Base-by-base conservation (phyloP, 2,329 filamentous ascomycete species). In the Pseudovirgaria hyperparasitica region DNA sequence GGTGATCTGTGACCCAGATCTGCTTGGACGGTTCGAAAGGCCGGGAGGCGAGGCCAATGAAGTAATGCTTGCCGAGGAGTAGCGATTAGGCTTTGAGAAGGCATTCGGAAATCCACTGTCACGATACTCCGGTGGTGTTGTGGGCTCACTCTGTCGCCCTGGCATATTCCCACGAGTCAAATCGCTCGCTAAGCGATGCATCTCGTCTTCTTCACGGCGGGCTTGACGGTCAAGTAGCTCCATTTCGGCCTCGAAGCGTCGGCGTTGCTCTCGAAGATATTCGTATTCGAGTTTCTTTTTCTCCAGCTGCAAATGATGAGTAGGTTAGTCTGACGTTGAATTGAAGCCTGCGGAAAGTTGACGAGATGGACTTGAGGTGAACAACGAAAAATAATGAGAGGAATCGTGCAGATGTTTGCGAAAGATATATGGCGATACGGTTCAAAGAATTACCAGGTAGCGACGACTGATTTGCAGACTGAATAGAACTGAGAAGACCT, bases 251-350 rank as follows among this genome's bases (percentile, higher is more conserved):
- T 96, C 85, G 45, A 93, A 93, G 23, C 80, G 75, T 38, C 82
- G 74, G 46, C 82, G 84, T 53, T 92, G 82, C 55, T 92, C 82
- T 39, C 82, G 73, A 43, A 96, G 76, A 46, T 77, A 76, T 55
- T 96, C 87, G 60, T 92, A 92, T 54, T 93, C 85, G 47, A 82
- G 65, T 47, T 85, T 84, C 59, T 93, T 93, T 59, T 90, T 90
- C 54, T 93, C 86, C 49, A 93, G 72, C 86, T 94, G 40, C 36
- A 25, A 35, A 37, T n/a, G n/a, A n/a, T n/a, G n/a, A n/a, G n/a
- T n/a, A n/a, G n/a, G n/a, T n/a, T n/a, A n/a, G 24, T 29, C 33
- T 39, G 34, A 38, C 33, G 25, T 32, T n/a, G n/a, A 20, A 20
- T 20, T 20, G n/a, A 20, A 20, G 19, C n/a, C n/a, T n/a, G n/a